Base-by-base conservation (phyloP, 495 filamentous ascomycete species). In the Cercophora samala region DNA sequence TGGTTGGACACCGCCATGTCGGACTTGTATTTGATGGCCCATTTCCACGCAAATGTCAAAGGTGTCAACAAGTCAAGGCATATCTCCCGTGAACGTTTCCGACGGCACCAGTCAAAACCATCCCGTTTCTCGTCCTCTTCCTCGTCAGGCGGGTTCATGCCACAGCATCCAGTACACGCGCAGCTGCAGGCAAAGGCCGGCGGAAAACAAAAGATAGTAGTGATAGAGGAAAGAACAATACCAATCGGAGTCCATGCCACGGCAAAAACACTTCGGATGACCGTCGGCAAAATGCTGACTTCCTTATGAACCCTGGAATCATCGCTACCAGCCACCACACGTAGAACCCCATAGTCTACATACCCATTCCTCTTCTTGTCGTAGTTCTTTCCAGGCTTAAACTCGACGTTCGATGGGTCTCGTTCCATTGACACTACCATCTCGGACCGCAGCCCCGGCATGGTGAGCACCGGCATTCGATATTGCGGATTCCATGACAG, bases 401-500 rank as follows among this genome's bases (percentile, higher is more conserved):
- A 46, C 37, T 46, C 37, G 37, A 9, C 37, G 8, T 46, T 46
- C 3, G 37, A 46, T 8, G 37, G 37, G 37, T 46, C 15, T 13
- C 15, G 6, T 13, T 46, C 37, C 37, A 46, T 46, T 21, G 58
- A 18, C 1, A 26, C 59, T 17, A 24, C 29, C n/a, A 17, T 2
- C 37, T 37, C 59, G 0, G 26, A 26, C 22, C 59, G 59, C 15
- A 61, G 19, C 11, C 59, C 59, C 25, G 59, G 59, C 24, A 61
- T 29, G 24, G 25, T 32, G 26, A 61, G 59, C 24, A 61, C 59
- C 17, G 59, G 6, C 59, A 61, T 61, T 13, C 25, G 59, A 26
- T 61, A 62, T 22, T 62, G 60, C 17, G 60, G 60, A 17, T 26
- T 51, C 25, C 60, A 62, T 24, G 60, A 62, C n/a, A 62, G 60